Base-by-base conservation (phyloP, 202 grass and related monocot species). In the Setaria italica region DNA sequence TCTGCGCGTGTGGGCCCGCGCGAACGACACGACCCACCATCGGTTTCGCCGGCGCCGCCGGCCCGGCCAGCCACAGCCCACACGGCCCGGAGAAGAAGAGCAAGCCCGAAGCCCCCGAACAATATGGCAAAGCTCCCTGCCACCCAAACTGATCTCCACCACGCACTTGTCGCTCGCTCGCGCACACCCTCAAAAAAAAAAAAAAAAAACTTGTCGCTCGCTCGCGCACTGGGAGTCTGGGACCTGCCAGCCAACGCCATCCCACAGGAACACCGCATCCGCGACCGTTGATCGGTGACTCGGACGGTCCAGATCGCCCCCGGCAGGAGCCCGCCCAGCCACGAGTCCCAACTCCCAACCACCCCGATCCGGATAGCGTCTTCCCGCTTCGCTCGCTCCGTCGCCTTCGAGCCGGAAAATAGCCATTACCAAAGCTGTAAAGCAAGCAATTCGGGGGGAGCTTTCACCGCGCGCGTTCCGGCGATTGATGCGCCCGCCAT, bases 401-500 rank as follows among this genome's bases (percentile, higher is more conserved):
- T 53, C 80, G 53, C 60, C 75, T 43, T 62, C 56, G 54, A 85
- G 43, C 9, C 64, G 53, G 54, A 67, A 85, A 66, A 58, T 20
- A 58, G 73, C 63, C 64, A 76, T 85, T 85, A 59, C 60, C 85
- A 4, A 72, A 14, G 77, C 77, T 15, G 14, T 17, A 50, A 41
- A 67, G 19, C 77, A 2, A 29, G 39, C 39, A 41, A 41, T 41
- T 1, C 9, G 48, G 35, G 62, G 12, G 21, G 71, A 14, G 15
- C 49, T 60, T 60, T 59, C 49, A 48, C 73, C 4, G 84, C 73
- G 42, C 74, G 46, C 49, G 10, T 6, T 62, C 72, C 46, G 5
- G 66, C 82, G 76, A 45, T 84, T 87, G 76, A 90, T 90, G 89
- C 89, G 51, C 84, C 42, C 74, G 68, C 60, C 81, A 91, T 91